phyloP scores from a whole-genome alignment of 805 yeast genomes.

The Pichia californica region DNA sequence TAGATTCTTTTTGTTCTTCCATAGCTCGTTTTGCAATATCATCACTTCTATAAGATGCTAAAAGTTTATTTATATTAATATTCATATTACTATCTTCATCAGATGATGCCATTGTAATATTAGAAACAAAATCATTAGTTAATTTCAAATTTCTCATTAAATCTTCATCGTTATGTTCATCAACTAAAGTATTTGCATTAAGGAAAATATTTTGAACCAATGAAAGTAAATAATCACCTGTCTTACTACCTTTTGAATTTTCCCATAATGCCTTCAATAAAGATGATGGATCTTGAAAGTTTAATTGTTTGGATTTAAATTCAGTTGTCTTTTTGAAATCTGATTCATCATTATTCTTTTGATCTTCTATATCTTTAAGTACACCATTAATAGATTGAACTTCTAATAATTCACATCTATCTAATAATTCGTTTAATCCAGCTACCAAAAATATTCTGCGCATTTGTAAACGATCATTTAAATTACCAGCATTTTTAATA shows the following conservation, averaged over 20 bases:
- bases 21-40: conserved; percentile 75
- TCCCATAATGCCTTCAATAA: conserved; percentile 53
- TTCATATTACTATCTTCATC: conserved; percentile 64
- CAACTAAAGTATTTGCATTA: conserved; percentile 33
- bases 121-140: conserved; percentile 49
- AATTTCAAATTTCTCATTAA: conserved; percentile 47
- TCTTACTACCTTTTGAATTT: conserved; percentile 50
- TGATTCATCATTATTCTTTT: conserved; percentile 37
- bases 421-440: conserved; percentile 34
- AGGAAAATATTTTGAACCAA: conserved; percentile 61
- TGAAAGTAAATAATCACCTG: conserved; percentile 52
- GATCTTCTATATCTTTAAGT: conserved; percentile 33
- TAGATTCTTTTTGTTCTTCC: conserved; percentile 36
- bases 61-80: conserved; percentile 66
- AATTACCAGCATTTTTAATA: conserved; percentile 32
- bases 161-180: conserved; percentile 30
- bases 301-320: conserved; percentile 38
- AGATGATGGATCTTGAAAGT: conserved; percentile 68
- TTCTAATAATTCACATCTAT: conserved; percentile 33
- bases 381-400: conserved; percentile 39
- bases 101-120: conserved; percentile 44
- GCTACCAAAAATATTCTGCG: conserved; percentile 40
- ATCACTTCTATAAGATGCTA: conserved; percentile 73
- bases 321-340: conserved; percentile 34
- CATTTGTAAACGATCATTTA: conserved; percentile 40